A percentile compares a stretch with the other conserved stretches of the same genome.
Evolutionary conservation across 2,329 filamentous ascomycete species (phyloP).

Genomic region (Colletotrichum salicis): DNA sequence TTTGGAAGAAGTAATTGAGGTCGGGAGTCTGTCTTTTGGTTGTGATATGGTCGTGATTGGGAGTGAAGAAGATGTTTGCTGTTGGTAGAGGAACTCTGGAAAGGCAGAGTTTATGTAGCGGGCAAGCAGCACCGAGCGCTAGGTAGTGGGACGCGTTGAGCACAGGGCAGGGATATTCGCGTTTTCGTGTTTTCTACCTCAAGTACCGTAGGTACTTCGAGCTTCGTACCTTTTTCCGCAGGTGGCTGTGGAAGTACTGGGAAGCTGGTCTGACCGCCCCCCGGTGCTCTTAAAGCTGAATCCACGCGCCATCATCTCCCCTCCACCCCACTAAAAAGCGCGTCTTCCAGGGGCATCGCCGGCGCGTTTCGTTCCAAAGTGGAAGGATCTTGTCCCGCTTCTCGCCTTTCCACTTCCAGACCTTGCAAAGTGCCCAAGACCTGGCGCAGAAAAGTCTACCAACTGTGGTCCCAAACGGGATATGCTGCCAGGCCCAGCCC

Average conservation of each 20-base stretch:
- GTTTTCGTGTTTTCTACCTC: slow-evolving; percentile 30
- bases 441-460: not conserved
- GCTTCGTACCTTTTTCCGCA: not conserved
- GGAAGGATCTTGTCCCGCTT: slow-evolving; percentile 20
- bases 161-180: slow-evolving; percentile 16
- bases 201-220: not conserved
- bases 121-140: slow-evolving; percentile 26
- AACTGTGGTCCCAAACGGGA: slow-evolving; percentile 7
- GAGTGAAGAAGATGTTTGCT: slow-evolving; percentile 15
- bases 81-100: slow-evolving; percentile 5
- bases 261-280: not conserved
- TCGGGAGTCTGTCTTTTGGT: not conserved
- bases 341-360: slow-evolving; percentile 23
- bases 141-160: slow-evolving; percentile 29
- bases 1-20: slow-evolving; percentile 29
- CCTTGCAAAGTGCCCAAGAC: slow-evolving; percentile 7
- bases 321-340: slow-evolving; percentile 25
- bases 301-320: slow-evolving; percentile 8
- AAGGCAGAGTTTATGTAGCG: slow-evolving; percentile 36
- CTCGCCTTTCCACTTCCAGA: slow-evolving; percentile 23
- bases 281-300: slow-evolving; percentile 8
- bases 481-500: slow-evolving; percentile 23
- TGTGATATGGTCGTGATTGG: slow-evolving; percentile 15
- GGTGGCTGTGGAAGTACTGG: not conserved
- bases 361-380: slow-evolving; percentile 28